Conservation (phyloP, 768 basidiomycete genomes). For the Agaricus sinodeliciosus region DNA sequence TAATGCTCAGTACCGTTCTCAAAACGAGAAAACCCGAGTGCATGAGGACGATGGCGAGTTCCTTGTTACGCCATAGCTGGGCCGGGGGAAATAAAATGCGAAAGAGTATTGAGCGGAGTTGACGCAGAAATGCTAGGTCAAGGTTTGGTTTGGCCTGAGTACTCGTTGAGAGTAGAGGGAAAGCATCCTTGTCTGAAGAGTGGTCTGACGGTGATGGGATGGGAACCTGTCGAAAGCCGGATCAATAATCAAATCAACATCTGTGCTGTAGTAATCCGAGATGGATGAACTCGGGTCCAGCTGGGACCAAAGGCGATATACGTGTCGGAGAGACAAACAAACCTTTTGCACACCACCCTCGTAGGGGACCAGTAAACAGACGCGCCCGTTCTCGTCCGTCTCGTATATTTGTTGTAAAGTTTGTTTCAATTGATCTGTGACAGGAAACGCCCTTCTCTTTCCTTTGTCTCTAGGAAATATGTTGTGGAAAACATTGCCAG, state of each 20-base stretch:
- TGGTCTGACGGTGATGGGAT: conserved; percentile 42
- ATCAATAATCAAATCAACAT: neutral
- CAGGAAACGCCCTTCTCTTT: conserved; percentile 20
- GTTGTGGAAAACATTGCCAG: conserved; percentile 29
- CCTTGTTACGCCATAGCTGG: conserved; percentile 43
- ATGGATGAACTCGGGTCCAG: neutral
- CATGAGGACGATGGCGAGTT: conserved; percentile 62
- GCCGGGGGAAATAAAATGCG: conserved; percentile 64
- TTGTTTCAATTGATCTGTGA: conserved; percentile 32
- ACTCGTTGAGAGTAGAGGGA: conserved; percentile 47
- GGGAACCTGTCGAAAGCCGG: conserved; percentile 26
- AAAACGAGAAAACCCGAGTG: conserved; percentile 86
- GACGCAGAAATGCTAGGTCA: conserved; percentile 60
- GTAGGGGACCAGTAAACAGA: conserved; percentile 63
- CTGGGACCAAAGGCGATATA: neutral
- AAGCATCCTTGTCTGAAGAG: conserved; percentile 51
- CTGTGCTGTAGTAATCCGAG: neutral
- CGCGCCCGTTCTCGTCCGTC: conserved; percentile 41
- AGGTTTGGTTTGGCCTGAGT: conserved; percentile 54
- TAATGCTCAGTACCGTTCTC: conserved; percentile 81
- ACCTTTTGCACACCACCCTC: conserved; percentile 60
- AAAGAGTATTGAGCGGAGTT: conserved; percentile 66
- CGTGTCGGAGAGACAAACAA: conserved; percentile 12
- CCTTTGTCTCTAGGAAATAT: conserved; percentile 19
- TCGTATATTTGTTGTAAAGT: conserved; percentile 60